Evolutionary conservation across 148 eudicot genomes (phyloP).

Genomic region (Fagopyrum tataricum): DNA sequence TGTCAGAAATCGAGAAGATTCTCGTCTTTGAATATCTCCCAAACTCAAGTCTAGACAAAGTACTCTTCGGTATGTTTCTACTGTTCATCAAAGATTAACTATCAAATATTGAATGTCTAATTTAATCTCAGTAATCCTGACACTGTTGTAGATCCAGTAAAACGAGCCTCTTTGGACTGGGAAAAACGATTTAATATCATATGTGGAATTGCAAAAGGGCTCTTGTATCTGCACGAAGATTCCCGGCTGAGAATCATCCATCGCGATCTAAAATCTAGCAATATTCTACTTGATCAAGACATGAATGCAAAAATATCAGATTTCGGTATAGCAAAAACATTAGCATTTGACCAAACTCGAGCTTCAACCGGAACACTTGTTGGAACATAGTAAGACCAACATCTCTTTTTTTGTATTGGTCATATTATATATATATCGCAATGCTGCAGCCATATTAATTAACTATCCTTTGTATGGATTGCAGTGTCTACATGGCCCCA

Average conservation of each 20-base stretch:
- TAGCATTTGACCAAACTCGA: constrained; percentile 9
- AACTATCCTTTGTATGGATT: not conserved
- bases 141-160: constrained; percentile 1
- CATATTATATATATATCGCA: not conserved
- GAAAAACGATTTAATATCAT: not conserved
- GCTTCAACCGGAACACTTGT: not conserved
- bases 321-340: constrained; percentile 7
- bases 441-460: too few species aligned
- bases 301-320: constrained; percentile 32
- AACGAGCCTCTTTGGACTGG: constrained; percentile 15
- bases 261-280: constrained; percentile 26
- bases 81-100: not conserved
- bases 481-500: constrained; percentile 12
- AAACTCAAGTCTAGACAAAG: constrained; percentile 22
- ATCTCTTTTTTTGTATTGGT: not conserved
- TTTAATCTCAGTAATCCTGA: too few species aligned
- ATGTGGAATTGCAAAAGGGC: constrained; percentile 11
- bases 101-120: not conserved
- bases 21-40: constrained; percentile 22
- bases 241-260: constrained; percentile 28
- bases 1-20: constrained; percentile 16
- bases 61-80: constrained; percentile 6
- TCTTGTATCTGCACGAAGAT: constrained; percentile 30
- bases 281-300: constrained; percentile 21
- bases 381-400: constrained; percentile 10